Conservation (phyloP, 202 grass and related monocot genomes). For the Saccharum hybrid region DNA sequence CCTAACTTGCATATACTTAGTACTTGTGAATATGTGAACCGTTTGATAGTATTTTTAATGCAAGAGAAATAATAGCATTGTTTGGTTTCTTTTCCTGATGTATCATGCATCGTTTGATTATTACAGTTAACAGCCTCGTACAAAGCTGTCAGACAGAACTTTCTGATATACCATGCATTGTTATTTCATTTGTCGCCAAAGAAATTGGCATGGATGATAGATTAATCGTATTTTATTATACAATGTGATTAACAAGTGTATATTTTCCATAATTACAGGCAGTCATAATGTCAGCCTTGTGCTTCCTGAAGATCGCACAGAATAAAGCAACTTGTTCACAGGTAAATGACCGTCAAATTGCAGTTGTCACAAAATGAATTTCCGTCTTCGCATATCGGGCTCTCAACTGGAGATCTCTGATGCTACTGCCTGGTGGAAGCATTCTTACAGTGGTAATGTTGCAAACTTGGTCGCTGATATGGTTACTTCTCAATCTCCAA, state of each 20-base stretch:
- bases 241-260: neutral
- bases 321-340: constrained; percentile 72
- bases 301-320: constrained; percentile 74
- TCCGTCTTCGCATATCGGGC: neutral
- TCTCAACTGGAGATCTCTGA: neutral
- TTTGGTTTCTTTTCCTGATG: neutral
- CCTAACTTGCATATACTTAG: neutral
- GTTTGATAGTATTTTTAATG: neutral
- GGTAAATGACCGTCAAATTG: constrained; percentile 44
- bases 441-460: neutral
- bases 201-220: neutral
- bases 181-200: neutral
- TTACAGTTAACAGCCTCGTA: neutral
- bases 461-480: neutral
- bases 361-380: neutral
- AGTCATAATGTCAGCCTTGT: constrained; percentile 78
- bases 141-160: neutral
- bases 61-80: neutral
- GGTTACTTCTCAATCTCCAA: neutral
- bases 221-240: neutral
- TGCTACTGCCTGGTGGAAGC: neutral
- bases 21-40: neutral
- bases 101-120: neutral
- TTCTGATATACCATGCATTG: neutral
- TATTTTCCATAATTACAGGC: constrained; percentile 54